A percentile compares a stretch with the other conserved stretches of the same genome.
phyloP scores from a whole-genome alignment of 208 protist genomes.

The Strigomonas culicis region DNA sequence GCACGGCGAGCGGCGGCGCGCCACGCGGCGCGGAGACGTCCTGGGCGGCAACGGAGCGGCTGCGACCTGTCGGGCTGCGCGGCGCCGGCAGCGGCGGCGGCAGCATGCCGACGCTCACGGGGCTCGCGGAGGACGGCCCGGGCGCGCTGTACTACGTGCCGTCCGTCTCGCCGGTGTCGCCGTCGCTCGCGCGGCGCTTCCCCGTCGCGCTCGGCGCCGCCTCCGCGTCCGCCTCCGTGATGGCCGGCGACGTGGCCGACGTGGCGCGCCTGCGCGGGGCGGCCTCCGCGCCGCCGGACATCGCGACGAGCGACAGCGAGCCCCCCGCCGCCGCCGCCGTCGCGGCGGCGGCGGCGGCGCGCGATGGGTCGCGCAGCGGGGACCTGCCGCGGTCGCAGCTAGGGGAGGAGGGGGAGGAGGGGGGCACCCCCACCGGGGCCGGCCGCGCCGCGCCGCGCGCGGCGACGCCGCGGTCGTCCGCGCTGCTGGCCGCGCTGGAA shows the following conservation, averaged over 20 bases:
- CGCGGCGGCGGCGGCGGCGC: background rate
- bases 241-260: background rate
- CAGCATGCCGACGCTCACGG: background rate
- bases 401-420: background rate
- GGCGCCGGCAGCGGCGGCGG: too few species aligned
- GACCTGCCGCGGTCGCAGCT: conserved; percentile 1
- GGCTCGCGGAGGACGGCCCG: background rate
- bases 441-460: background rate
- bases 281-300: background rate
- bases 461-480: background rate
- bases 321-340: conserved; percentile 6
- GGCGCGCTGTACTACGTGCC: background rate
- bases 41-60: background rate
- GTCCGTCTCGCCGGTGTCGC: background rate
- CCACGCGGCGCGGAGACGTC: too few species aligned
- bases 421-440: background rate
- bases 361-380: background rate
- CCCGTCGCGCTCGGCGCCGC: background rate
- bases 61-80: background rate
- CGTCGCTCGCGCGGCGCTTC: background rate
- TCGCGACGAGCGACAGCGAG: background rate
- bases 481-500: conserved; percentile 5
- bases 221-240: too few species aligned
- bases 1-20: background rate
- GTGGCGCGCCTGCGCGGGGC: too few species aligned